phyloP scores from a whole-genome alignment of 208 protist genomes.

The Trichomonas vaginalis region DNA sequence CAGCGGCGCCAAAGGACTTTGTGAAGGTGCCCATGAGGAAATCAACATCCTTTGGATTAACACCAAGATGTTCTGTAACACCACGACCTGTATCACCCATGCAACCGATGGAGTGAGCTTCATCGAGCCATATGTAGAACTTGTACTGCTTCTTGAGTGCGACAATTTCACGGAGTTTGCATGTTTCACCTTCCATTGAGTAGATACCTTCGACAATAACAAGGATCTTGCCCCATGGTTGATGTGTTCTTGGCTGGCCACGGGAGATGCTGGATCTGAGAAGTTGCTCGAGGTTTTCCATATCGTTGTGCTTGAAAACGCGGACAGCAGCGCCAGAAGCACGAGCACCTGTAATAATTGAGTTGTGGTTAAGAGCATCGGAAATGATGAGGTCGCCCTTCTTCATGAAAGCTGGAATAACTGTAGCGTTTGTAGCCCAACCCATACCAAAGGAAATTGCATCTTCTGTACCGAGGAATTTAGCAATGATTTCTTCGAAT shows the following conservation, averaged over 20 bases:
- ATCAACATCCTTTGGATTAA: constrained; percentile 38
- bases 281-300: constrained; percentile 25
- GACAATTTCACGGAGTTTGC: constrained; percentile 33
- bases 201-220: constrained; percentile 47
- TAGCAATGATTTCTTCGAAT: constrained; percentile 27
- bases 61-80: constrained; percentile 31
- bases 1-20: constrained; percentile 46
- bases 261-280: constrained; percentile 24
- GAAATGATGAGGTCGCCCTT: constrained; percentile 29
- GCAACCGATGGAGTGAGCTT: constrained; percentile 47
- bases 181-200: constrained; percentile 47
- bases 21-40: constrained; percentile 51
- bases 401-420: constrained; percentile 30
- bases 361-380: constrained; percentile 26
- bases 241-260: constrained; percentile 30
- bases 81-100: constrained; percentile 33
- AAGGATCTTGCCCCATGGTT: constrained; percentile 41
- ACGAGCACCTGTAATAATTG: constrained; percentile 33
- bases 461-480: background rate
- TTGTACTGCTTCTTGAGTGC: constrained; percentile 27
- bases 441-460: constrained; percentile 39
- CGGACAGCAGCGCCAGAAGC: constrained; percentile 30
- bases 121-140: constrained; percentile 30
- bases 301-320: constrained; percentile 36
- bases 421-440: constrained; percentile 45